Evolutionary conservation across 2,329 filamentous ascomycete genomes (phyloP).

Genomic region (Alternaria angustiovoidea): DNA sequence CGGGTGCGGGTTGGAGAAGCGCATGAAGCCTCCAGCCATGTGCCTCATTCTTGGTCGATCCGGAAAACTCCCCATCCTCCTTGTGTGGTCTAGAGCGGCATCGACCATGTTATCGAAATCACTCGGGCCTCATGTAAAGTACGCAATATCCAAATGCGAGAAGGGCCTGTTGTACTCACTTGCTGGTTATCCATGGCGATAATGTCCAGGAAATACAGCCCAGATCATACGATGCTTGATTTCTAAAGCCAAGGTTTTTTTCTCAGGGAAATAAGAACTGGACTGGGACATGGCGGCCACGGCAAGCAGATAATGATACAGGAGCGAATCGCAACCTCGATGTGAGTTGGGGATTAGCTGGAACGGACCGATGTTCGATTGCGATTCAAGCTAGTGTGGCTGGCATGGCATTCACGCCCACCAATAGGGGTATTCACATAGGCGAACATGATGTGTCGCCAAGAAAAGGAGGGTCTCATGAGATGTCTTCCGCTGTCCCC

Average conservation of each 20-base stretch:
- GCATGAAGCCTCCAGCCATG: neutral
- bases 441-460: conserved; percentile 3
- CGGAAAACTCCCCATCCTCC: neutral
- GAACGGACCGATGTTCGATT: neutral
- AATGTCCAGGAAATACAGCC: neutral
- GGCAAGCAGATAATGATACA: neutral
- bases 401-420: neutral
- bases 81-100: neutral
- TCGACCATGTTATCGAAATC: neutral
- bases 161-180: neutral
- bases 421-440: neutral
- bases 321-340: conserved; percentile 2
- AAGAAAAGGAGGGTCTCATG: neutral
- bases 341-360: neutral
- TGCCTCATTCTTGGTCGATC: neutral
- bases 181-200: neutral
- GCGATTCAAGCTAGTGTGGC: neutral
- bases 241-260: neutral
- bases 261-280: neutral
- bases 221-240: neutral
- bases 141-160: neutral
- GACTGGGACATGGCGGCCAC: neutral
- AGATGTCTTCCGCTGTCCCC: neutral
- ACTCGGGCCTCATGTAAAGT: neutral
- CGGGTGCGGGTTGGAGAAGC: neutral